Percentiles rank a stretch among this genome's conserved stretches.
phyloP scores from a whole-genome alignment of 352 stramenopile genomes.

The Peronospora destructor region DNA sequence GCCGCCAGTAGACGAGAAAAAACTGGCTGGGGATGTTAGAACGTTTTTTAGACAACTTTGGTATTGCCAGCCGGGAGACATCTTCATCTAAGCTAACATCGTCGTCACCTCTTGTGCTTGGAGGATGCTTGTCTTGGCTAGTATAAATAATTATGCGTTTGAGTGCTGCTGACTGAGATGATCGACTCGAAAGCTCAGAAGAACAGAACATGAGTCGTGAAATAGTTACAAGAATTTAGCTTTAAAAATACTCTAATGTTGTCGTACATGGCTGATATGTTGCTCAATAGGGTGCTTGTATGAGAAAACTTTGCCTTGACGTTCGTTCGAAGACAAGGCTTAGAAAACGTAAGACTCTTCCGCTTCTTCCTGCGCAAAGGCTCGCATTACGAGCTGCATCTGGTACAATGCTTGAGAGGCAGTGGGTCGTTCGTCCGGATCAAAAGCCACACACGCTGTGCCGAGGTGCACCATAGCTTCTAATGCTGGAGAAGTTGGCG shows the following conservation, averaged over 20 bases:
- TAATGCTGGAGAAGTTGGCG: slow-evolving; percentile 22
- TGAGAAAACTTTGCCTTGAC: not conserved
- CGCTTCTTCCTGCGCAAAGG: slow-evolving; percentile 30
- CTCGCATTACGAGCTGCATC: slow-evolving; percentile 37
- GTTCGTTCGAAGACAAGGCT: not conserved
- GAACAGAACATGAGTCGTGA: too few species aligned
- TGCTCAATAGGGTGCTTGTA: not conserved
- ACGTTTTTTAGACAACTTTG: too few species aligned
- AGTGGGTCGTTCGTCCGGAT: slow-evolving; percentile 45
- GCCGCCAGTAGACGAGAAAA: too few species aligned
- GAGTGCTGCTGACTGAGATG: too few species aligned
- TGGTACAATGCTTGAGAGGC: slow-evolving; percentile 47
- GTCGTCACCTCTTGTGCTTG: too few species aligned
- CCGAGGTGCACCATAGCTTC: slow-evolving; percentile 30
- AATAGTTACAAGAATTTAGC: slow-evolving; percentile 23
- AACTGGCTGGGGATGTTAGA: too few species aligned
- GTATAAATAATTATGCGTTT: too few species aligned
- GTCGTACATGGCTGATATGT: slow-evolving; percentile 2
- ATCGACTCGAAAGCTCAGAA: too few species aligned
- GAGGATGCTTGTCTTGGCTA: too few species aligned
- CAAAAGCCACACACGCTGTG: slow-evolving; percentile 40
- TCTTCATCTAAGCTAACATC: too few species aligned
- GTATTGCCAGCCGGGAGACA: too few species aligned
- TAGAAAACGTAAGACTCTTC: slow-evolving; percentile 27
- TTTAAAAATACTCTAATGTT: slow-evolving; percentile 5